phyloP scores from a whole-genome alignment of 73 alveolate species.

The Breviolum minutum region DNA sequence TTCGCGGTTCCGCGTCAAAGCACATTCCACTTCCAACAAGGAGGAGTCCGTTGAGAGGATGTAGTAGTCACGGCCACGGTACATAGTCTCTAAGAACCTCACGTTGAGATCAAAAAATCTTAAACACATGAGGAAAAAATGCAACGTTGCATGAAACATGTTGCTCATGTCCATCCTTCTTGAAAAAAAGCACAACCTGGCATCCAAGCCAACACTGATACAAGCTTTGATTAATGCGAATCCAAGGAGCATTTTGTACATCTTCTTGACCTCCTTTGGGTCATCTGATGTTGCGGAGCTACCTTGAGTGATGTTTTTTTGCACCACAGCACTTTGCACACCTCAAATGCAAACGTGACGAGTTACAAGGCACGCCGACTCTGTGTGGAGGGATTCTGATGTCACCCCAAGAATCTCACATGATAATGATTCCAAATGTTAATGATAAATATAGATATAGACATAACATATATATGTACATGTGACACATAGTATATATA shows the following conservation, averaged over 20 bases:
- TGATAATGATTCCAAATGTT: no score
- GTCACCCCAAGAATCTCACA: no score
- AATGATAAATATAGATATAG: no score
- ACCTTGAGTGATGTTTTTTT: neutral
- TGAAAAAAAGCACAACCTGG: no score
- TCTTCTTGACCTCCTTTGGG: conserved; percentile 49
- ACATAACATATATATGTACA: no score
- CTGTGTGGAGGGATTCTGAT: no score
- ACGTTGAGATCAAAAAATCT: neutral
- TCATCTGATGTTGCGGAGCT: neutral
- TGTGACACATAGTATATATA: no score
- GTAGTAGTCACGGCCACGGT: conserved; percentile 48
- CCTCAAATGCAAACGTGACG: neutral
- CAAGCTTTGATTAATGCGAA: neutral
- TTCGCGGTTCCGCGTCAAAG: neutral
- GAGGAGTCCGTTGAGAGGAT: neutral
- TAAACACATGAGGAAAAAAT: neutral
- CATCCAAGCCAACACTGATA: no score
- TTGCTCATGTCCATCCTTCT: neutral
- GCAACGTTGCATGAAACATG: neutral
- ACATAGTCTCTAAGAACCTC: conserved; percentile 31
- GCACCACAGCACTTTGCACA: conserved; percentile 32
- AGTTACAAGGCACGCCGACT: no score
- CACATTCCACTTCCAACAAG: conserved; percentile 28
- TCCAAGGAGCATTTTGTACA: conserved; percentile 10